phyloP scores from a whole-genome alignment of 208 protist species.

The Trypanosoma platydactyli region DNA sequence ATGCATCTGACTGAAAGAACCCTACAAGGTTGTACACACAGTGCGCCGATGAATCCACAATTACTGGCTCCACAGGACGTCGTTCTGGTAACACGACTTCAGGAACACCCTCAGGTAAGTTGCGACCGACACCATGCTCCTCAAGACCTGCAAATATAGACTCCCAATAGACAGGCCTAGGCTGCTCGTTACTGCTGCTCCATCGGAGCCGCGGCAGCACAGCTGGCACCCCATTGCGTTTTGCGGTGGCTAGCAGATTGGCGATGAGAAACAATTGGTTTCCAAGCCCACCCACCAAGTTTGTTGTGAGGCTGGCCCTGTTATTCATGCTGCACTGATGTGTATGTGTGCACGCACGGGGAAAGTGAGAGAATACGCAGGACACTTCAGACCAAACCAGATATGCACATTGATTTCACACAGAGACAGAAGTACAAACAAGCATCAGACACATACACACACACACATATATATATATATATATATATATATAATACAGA shows the following conservation, averaged over 20 bases:
- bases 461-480: neutral
- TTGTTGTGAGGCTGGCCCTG: constrained; percentile 56
- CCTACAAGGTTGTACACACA: constrained; percentile 68
- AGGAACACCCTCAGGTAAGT: constrained; percentile 19
- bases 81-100: constrained; percentile 58
- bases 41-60: constrained; percentile 24
- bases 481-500: neutral
- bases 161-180: constrained; percentile 77
- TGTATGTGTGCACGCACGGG: no score
- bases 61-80: constrained; percentile 41
- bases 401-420: no score
- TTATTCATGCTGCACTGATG: neutral
- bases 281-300: constrained; percentile 81
- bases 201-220: constrained; percentile 36
- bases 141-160: constrained; percentile 59
- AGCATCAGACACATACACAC: neutral
- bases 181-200: constrained; percentile 72
- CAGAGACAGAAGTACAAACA: no score
- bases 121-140: constrained; percentile 33
- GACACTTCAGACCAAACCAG: no score
- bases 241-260: constrained; percentile 70
- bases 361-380: no score
- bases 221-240: constrained; percentile 44
- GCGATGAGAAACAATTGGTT: constrained; percentile 88
- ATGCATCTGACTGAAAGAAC: constrained; percentile 82